Evolutionary conservation across 2,329 filamentous ascomycete genomes (phyloP), one percentile per base, ranked within the genome.

Genomic region (Ascomycota sp.): DNA sequence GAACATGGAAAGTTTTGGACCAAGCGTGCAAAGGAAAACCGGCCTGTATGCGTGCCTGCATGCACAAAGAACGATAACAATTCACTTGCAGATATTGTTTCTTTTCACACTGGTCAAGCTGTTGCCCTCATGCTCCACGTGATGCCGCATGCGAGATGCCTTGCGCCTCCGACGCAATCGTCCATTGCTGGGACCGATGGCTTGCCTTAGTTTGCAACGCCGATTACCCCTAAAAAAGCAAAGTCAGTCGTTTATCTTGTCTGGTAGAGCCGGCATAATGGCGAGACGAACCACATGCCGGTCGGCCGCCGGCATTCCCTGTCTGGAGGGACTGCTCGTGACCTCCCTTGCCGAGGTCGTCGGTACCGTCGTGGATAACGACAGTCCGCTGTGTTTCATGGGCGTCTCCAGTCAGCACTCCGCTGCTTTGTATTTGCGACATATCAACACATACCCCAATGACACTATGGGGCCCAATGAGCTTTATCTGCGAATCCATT

Each of bases 251-350:
- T 21, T 21, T 21, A 21, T 5, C 16, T 21, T 21, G 16, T 3
- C 16, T 21, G 5, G 16, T 3, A 21, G 3, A 21, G 3, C 5
- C 16, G 16, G 16, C 5, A 21, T 21, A 27, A 16, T 9, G 5
- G 13, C 10, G 7, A 10, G 13, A 58, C 70, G 54, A 69, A 80
- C 89, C 89, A 63, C 89, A 98, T 55, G 89, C 89, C 54, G 89
- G 89, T 54, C 89, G 81, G 47, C 64, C 58, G 50, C 89, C 89
- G 54, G 89, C 89, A 57, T 95, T 98, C 46, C 89, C 89, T 44
- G 89, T 98, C 76, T 91, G 93, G 68, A 91, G 82, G 51, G 82
- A 92, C 67, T 95, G 83, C 62, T 86, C 81, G 63, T 80, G 75
- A 47, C 63, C 80, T 51, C 83, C 83, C 68, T 79, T 80, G 59